Evolutionary conservation across 2,329 filamentous ascomycete genomes (phyloP).

Genomic region (Paraphoma sp.): DNA sequence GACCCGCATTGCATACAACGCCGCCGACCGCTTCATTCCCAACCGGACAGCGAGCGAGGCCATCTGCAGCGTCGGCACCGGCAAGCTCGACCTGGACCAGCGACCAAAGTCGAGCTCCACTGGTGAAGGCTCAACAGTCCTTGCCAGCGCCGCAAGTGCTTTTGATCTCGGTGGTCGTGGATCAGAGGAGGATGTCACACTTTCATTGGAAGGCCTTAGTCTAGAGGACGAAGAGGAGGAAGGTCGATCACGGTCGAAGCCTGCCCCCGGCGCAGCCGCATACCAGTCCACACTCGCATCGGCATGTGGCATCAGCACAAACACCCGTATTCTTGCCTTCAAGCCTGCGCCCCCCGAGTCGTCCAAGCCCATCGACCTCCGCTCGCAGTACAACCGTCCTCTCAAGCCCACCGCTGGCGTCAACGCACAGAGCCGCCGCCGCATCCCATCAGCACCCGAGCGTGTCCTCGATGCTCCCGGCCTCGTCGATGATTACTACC

Average conservation of each 20-base stretch:
- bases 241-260: constrained; percentile 70
- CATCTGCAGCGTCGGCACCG: constrained; percentile 79
- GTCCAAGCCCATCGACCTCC: constrained; percentile 95
- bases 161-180: constrained; percentile 68
- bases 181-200: constrained; percentile 74
- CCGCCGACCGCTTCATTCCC: constrained; percentile 93
- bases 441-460: constrained; percentile 93
- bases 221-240: constrained; percentile 74
- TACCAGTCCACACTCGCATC: constrained; percentile 91
- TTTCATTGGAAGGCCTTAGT: constrained; percentile 78
- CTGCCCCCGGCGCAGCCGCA: constrained; percentile 84
- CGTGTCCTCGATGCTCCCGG: constrained; percentile 95
- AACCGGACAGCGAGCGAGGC: constrained; percentile 91
- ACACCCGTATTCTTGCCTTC: constrained; percentile 95
- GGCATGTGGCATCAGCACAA: constrained; percentile 90
- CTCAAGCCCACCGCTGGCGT: constrained; percentile 77
- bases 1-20: constrained; percentile 62
- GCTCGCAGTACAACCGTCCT: constrained; percentile 97
- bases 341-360: constrained; percentile 98
- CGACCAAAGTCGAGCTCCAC: constrained; percentile 73
- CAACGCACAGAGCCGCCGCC: constrained; percentile 86
- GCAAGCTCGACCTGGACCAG: constrained; percentile 72
- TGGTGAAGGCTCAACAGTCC: constrained; percentile 74
- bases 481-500: constrained; percentile 97
- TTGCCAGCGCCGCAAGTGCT: constrained; percentile 75